Conservation (phyloP, 2,329 filamentous ascomycete genomes). For the Exutisphaerella laricina region DNA sequence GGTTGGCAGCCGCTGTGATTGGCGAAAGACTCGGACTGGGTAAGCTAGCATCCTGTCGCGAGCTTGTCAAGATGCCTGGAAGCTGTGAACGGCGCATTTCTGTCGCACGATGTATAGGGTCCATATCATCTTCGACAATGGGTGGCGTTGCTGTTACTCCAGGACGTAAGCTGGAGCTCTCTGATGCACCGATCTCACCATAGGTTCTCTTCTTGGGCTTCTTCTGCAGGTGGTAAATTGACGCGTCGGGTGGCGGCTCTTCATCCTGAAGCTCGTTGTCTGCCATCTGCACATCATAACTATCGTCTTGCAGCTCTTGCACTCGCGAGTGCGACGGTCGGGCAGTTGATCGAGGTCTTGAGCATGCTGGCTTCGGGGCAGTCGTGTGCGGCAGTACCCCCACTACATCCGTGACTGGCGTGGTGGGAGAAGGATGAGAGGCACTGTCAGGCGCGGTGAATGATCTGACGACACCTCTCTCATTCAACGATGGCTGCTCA, state of each 20-base stretch:
- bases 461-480: slow-evolving; percentile 21
- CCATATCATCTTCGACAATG: slow-evolving; percentile 65
- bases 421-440: slow-evolving; percentile 29
- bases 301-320: slow-evolving; percentile 26
- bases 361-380: slow-evolving; percentile 13
- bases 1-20: slow-evolving; percentile 69
- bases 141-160: slow-evolving; percentile 61
- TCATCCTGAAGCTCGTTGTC: slow-evolving; percentile 27
- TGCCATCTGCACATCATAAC: slow-evolving; percentile 26
- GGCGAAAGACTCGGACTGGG: slow-evolving; percentile 93
- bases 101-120: slow-evolving; percentile 41
- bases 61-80: slow-evolving; percentile 60
- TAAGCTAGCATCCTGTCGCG: slow-evolving; percentile 81
- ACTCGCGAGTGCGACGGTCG: slow-evolving; percentile 25
- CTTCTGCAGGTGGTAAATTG: slow-evolving; percentile 23
- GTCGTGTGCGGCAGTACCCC: slow-evolving; percentile 18
- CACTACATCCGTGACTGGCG: slow-evolving; percentile 31
- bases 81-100: slow-evolving; percentile 29
- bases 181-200: slow-evolving; percentile 14
- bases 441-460: slow-evolving; percentile 17
- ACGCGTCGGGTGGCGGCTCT: slow-evolving; percentile 19
- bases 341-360: slow-evolving; percentile 16
- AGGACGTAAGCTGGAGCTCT: slow-evolving; percentile 13
- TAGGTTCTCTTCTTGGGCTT: slow-evolving; percentile 18
- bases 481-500: slow-evolving; percentile 27